These are phyloP conservation scores for Nicotiana attenuata DNA, from an alignment of 257 asterid genomes.

Conservation along the genomic window DNA sequence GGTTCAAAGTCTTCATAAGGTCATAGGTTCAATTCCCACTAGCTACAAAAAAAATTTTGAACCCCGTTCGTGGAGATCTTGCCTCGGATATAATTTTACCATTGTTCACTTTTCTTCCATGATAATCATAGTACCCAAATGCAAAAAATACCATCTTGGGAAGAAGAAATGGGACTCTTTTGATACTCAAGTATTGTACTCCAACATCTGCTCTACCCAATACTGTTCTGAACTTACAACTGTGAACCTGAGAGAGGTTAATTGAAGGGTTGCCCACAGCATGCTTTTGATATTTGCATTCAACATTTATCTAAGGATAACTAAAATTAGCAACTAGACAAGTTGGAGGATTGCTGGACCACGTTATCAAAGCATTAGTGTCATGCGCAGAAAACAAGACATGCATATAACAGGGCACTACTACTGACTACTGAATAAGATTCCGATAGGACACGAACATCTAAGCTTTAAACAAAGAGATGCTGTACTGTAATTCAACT, in stretches of 20 bases:
- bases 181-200: neutral
- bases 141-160: neutral
- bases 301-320: neutral
- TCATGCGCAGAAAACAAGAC: slow-evolving; percentile 20
- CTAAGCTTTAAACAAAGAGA: neutral
- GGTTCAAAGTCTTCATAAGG: too few relatives aligned
- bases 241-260: neutral
- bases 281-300: neutral
- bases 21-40: too few relatives aligned
- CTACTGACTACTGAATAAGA: slow-evolving; percentile 3
- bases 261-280: neutral
- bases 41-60: too few relatives aligned
- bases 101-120: too few relatives aligned
- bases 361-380: slow-evolving; percentile 6
- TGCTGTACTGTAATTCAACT: neutral
- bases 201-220: neutral
- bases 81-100: too few relatives aligned
- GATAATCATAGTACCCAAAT: neutral
- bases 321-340: neutral
- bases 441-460: slow-evolving; percentile 9
- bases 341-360: neutral
- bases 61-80: too few relatives aligned
- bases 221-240: neutral
- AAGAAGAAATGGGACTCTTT: neutral
- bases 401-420: neutral